A percentile compares a stretch with the other conserved stretches of the same genome.
phyloP scores from a whole-genome alignment of 176 grass and related monocot genomes.

The Zoysia japonica region DNA sequence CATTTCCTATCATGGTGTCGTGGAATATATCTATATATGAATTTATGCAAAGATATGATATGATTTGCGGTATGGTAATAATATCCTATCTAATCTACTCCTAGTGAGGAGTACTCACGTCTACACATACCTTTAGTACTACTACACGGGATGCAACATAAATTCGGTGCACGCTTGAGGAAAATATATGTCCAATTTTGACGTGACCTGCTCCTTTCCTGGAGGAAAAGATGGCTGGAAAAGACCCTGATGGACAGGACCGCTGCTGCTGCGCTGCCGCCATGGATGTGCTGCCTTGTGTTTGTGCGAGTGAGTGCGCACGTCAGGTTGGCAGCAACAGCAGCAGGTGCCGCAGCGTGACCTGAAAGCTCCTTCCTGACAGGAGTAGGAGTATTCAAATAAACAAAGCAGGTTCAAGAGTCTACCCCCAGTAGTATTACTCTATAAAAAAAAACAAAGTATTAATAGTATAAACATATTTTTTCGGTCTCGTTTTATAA shows the following conservation, averaged over 20 bases:
- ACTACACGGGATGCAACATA: constrained; percentile 3
- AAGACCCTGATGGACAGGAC: constrained; percentile 11
- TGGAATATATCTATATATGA: constrained; percentile 8
- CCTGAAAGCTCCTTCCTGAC: background rate
- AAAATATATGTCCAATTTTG: constrained; percentile 19
- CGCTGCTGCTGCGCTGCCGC: too few species aligned
- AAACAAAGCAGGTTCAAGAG: too few species aligned
- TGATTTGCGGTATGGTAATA: constrained; percentile 13
- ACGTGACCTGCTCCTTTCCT: constrained; percentile 32
- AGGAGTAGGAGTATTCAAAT: too few species aligned
- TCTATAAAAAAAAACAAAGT: too few species aligned
- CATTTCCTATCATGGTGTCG: constrained; percentile 27
- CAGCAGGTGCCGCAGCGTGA: background rate
- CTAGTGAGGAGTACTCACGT: background rate
- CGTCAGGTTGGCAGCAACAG: background rate
- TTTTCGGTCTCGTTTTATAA: too few species aligned
- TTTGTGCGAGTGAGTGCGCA: background rate
- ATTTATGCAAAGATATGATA: background rate
- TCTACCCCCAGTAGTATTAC: too few species aligned
- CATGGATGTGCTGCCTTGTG: background rate
- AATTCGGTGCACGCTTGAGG: constrained; percentile 10
- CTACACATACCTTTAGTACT: constrained; percentile 3
- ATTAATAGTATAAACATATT: too few species aligned
- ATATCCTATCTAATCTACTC: background rate
- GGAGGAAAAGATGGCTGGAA: constrained; percentile 19